phyloP scores from a whole-genome alignment of 257 asterid species.

The Nicotiana paniculata region DNA sequence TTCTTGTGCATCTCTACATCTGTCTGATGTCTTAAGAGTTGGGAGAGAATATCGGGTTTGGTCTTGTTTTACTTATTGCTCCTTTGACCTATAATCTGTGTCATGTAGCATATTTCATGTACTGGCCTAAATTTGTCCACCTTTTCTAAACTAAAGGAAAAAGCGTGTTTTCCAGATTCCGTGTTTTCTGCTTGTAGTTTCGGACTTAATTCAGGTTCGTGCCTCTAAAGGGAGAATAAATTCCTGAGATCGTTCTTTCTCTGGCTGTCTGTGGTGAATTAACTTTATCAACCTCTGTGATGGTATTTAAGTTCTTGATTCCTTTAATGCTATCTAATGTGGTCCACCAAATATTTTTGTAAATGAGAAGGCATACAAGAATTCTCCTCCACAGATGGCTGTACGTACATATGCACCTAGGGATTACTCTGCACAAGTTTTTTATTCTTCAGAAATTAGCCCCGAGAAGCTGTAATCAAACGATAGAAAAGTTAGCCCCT shows the following conservation, averaged over 20 bases:
- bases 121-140: neutral
- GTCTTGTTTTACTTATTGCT: neutral
- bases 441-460: neutral
- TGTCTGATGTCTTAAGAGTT: neutral
- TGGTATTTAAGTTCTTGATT: neutral
- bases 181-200: neutral
- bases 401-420: neutral
- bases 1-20: neutral
- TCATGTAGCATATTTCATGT: neutral
- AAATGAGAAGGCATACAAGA: neutral
- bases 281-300: neutral
- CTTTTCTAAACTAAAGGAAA: neutral
- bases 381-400: neutral
- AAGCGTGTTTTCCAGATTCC: neutral
- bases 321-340: neutral
- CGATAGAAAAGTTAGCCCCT: neutral
- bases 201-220: neutral
- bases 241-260: neutral
- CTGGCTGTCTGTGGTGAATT: neutral
- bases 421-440: neutral
- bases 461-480: neutral
- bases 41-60: neutral
- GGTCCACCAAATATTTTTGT: neutral
- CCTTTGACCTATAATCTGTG: neutral
- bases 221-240: neutral